Evolutionary conservation across 2,329 filamentous ascomycete species (phyloP).

Genomic region (Bipolaris cookei): DNA sequence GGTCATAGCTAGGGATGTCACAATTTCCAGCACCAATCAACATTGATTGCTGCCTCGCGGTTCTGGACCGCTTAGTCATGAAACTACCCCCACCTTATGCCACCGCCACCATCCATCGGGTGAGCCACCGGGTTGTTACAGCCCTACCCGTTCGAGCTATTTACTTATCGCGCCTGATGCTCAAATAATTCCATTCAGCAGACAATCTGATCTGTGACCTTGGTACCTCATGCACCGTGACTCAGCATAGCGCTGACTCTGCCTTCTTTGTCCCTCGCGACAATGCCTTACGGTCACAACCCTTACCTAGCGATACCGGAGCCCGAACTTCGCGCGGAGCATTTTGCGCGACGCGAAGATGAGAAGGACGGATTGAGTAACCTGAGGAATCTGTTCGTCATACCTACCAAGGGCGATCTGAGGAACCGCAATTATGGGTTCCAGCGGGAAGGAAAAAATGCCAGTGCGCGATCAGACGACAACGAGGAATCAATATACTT

Average conservation of each 20-base stretch:
- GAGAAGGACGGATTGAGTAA: conserved; percentile 47
- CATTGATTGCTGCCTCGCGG: neutral
- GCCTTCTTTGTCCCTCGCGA: conserved; percentile 9
- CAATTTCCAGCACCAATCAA: conserved; percentile 19
- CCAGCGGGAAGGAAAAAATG: conserved; percentile 10
- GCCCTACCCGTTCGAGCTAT: conserved; percentile 15
- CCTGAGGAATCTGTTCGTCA: conserved; percentile 72
- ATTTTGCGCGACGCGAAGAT: conserved; percentile 45
- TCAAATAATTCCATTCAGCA: conserved; percentile 1
- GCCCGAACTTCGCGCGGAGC: conserved; percentile 36
- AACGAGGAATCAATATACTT: conserved; percentile 71
- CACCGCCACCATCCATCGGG: conserved; percentile 19
- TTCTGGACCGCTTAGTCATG: conserved; percentile 28
- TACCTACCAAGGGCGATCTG: conserved; percentile 76
- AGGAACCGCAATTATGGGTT: conserved; percentile 62
- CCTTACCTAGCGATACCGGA: conserved; percentile 29
- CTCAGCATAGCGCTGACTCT: neutral
- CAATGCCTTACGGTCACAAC: conserved; percentile 37
- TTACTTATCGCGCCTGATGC: conserved; percentile 12
- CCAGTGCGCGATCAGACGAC: conserved; percentile 32
- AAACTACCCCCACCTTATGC: conserved; percentile 14
- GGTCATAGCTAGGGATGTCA: conserved; percentile 23
- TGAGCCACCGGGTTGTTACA: conserved; percentile 16
- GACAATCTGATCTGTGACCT: conserved; percentile 1
- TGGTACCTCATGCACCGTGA: conserved; percentile 2